Percentiles rank a stretch among this genome's conserved stretches.
Evolutionary conservation across 257 asterid genomes (phyloP).

Genomic region (Scutellaria baicalensis): DNA sequence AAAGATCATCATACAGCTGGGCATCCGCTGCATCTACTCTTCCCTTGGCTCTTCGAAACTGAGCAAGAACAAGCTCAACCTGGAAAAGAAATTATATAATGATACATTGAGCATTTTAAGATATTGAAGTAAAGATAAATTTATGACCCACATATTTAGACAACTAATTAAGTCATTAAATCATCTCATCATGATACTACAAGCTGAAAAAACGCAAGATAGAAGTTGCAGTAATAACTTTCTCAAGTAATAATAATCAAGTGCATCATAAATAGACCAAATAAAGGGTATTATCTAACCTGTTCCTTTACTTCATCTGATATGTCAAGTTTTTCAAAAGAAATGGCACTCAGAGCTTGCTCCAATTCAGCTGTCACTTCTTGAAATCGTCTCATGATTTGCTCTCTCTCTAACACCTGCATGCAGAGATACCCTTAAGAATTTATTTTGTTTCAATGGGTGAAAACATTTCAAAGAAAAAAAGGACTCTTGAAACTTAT

Average conservation of each 20-base stretch:
- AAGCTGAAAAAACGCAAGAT: neutral
- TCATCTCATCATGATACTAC: slow-evolving; percentile 1
- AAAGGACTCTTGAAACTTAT: neutral
- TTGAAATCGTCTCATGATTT: slow-evolving; percentile 58
- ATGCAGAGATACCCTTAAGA: slow-evolving; percentile 16
- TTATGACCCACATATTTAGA: neutral
- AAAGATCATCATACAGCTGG: slow-evolving; percentile 73
- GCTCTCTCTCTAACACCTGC: slow-evolving; percentile 91
- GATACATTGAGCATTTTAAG: neutral
- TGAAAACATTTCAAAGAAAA: neutral
- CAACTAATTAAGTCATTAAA: slow-evolving; percentile 5
- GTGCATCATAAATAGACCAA: neutral
- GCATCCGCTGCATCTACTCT: slow-evolving; percentile 70
- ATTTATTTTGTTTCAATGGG: neutral
- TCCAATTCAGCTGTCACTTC: slow-evolving; percentile 76
- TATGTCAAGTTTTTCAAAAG: slow-evolving; percentile 77
- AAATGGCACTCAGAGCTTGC: slow-evolving; percentile 72
- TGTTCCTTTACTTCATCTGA: slow-evolving; percentile 98
- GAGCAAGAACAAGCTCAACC: slow-evolving; percentile 97
- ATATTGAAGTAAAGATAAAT: neutral
- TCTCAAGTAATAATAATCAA: slow-evolving; percentile 3
- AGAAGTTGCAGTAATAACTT: neutral
- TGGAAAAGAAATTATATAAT: slow-evolving; percentile 22
- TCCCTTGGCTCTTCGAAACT: slow-evolving; percentile 95
- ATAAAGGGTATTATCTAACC: slow-evolving; percentile 30